phyloP scores from a whole-genome alignment of 352 stramenopile species.

The Phytophthora agathidicida region DNA sequence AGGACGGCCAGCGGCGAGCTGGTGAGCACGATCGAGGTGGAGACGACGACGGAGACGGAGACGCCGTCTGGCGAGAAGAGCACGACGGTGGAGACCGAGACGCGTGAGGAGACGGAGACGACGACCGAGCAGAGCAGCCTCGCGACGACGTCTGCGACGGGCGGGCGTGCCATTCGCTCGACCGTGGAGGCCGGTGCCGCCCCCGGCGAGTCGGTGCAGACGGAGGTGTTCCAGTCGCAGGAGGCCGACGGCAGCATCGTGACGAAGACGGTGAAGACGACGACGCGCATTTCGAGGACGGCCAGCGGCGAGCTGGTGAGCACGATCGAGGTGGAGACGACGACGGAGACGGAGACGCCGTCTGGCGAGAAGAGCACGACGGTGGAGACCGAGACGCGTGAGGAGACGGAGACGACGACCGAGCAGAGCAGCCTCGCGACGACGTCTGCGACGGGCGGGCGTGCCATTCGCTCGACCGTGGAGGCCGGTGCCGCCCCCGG shows the following conservation, averaged over 20 bases:
- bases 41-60: constrained; percentile 19
- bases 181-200: neutral
- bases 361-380: constrained; percentile 22
- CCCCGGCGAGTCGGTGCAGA: constrained; percentile 19
- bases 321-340: constrained; percentile 22
- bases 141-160: neutral
- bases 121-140: constrained; percentile 10
- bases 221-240: constrained; percentile 26
- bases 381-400: constrained; percentile 24
- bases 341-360: constrained; percentile 22
- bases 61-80: constrained; percentile 4
- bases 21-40: constrained; percentile 7
- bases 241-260: constrained; percentile 20
- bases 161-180: neutral
- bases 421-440: constrained; percentile 14
- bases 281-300: constrained; percentile 8
- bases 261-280: constrained; percentile 18
- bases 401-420: constrained; percentile 15
- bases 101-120: constrained; percentile 6
- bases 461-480: constrained; percentile 5
- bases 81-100: constrained; percentile 13
- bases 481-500: constrained; percentile 9
- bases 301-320: constrained; percentile 15
- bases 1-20: neutral
- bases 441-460: constrained; percentile 5